Evolutionary conservation across 352 stramenopile species (phyloP), one percentile per base, ranked within the genome.

Genomic region (Phytophthora pinifolia): DNA sequence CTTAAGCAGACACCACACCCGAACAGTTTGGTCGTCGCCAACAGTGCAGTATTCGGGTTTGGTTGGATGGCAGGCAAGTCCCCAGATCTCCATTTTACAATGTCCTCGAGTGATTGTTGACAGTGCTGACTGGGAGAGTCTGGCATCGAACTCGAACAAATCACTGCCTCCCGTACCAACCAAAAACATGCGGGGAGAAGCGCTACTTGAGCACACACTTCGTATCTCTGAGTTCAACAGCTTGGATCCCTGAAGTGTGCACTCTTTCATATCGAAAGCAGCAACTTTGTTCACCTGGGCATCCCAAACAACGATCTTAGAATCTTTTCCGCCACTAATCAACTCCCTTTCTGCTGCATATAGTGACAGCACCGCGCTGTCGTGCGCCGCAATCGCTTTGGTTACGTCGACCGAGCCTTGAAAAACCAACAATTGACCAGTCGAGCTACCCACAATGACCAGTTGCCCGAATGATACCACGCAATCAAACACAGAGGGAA

Each of bases 151-250:
- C 51, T 98, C 87, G 9, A 96, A 66, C 9, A 98, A 51, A 52
- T 97, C 85, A 30, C 86, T 96, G 9, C 87, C 89, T 31, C 46
- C 58, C 13, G 89, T 97, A 14, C 90, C 92, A 12, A 98, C 63
- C 8, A 97, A 52, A 14, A 97, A 66, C 4, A 56, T 49, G 18
- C 72, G 57, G 6, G 67, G 60, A 7, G 66, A 74, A 18, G 60
- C 34, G n/a, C 31, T 50, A 34, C 44, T 60, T 7, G 51, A 48
- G 32, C 65, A 79, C n/a, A 90, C 35, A 41, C 77, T 88, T 37
- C 77, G 73, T 39, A 90, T 71, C 14, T 65, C 62, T 8, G 69
- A 43, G 30, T 61, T 76, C 14, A 63, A 59, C 25, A 78, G 54
- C 22, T 48, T 64, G 9, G 22, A 4, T 2, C 22, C 67, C 17